Base-by-base conservation (phyloP, 371 early-diverging fungal genomes). In the Mortierella sp. region DNA sequence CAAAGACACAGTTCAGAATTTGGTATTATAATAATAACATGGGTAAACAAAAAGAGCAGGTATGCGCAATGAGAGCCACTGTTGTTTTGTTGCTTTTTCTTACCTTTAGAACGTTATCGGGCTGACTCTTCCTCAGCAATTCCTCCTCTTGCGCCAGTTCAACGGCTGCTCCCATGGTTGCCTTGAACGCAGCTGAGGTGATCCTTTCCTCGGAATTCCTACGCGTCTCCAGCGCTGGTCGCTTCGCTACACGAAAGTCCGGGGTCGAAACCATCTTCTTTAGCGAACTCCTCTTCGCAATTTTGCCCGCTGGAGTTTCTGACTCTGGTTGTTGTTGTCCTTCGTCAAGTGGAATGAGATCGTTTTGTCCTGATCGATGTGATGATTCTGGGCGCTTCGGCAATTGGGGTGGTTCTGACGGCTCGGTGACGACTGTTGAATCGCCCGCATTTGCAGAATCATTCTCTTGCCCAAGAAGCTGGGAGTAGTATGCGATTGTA, bases 91-190 rank as follows among this genome's bases (percentile, higher is more conserved):
- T 30, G 6, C 31, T 50, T 6, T 8, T 21, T 26, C 3, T 24
- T 61, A 72, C 72, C 72, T 73, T 73, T 19, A 73, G 62, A 12
- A 75, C 75, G 56, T 75, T 68, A 42, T 75, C 75, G 17, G 75
- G 75, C 11, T 75, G 75, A 32, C 64, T 68, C 37, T 75, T 75
- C 21, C 75, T 47, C 42, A 75, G 17, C 5, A 56, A 17, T 12
- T 75, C 75, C 39, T 75, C 75, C 37, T 75, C 75, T 1, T 68
- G 75, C 17, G 75, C 75, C 60, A 75, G 37, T 9, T 75, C 69
- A 5, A 75, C 64, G 0, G 75, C 75, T 0, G 75, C 75, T 12
- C 75, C 75, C 32, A 47, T 42, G 2, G 75, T 60, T 1, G 75
- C 75, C 51, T 49, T 51, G 8, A 44, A 56, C 6, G 55, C 43